Base-by-base conservation (phyloP, 169 alveolate species). In the Plasmodium knowlesi region DNA sequence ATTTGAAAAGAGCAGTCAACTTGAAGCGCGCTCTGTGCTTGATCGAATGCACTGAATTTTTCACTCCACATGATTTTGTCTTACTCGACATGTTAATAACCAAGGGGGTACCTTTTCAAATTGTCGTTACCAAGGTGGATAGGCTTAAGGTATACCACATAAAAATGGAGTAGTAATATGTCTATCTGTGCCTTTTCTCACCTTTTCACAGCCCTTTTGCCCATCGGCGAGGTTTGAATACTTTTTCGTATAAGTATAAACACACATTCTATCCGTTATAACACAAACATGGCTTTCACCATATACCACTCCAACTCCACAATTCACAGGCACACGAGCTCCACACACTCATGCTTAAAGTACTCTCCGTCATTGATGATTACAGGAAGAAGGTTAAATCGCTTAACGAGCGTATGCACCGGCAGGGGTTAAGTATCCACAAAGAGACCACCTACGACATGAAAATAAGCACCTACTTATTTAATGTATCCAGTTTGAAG, bases 61-160 rank as follows among this genome's bases (percentile, higher is more conserved):
- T 95, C n/a, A 96, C 86, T 19, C 74, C 92, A 14, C 96, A 88
- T 22, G 98, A 97, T 95, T 70, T 85, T 71, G 83, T 92, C 72
- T 95, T 96, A 67, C 96, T 97, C 95, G 85, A 94, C 50, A 93
- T 97, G 98, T 88, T 97, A 81, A 92, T 83, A 67, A 96, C 95
- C n/a, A 95, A 96, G 92, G 74, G 86, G 19, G 93, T 94, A 25
- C 97, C 97, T 22, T 97, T 96, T 80, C 97, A 96, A 46, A 98
- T 97, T 14, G 96, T 97, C 3, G 84, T 97, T 70, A 97, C 98
- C 8, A 97, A 97, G 72, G 96, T 94, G 25, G 98, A 97, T 61
- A 46, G 93, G 32, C 92, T 97, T 12, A 89, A 84, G 71, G 98
- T 96, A 83, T 19, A 30, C 32, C 22, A 46, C 1, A 5, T 0